Conservation (phyloP, 148 eudicot genomes). For the Chenopodium formosanum region DNA sequence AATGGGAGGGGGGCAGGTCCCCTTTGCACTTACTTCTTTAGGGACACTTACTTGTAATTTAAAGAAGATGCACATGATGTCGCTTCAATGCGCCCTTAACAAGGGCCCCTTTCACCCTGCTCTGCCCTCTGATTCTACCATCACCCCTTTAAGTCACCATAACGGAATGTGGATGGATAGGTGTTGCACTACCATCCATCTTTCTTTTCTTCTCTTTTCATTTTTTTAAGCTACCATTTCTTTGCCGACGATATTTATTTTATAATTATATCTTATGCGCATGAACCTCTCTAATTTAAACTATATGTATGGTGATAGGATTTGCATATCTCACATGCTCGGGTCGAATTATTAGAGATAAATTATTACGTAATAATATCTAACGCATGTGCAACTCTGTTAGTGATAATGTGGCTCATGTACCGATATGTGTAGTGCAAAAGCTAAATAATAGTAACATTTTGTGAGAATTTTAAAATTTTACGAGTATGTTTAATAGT, state of each 20-base stretch:
- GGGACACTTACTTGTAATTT: constrained; percentile 32
- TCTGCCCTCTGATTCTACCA: constrained; percentile 1
- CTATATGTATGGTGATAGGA: too few species aligned
- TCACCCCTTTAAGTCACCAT: constrained; percentile 29
- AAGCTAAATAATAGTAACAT: too few species aligned
- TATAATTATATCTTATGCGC: background rate
- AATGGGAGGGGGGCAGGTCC: constrained; percentile 15
- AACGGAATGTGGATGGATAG: constrained; percentile 23
- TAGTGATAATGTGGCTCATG: too few species aligned
- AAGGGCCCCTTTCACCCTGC: constrained; percentile 19
- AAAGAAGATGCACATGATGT: constrained; percentile 39
- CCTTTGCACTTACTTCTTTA: constrained; percentile 19
- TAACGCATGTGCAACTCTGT: too few species aligned
- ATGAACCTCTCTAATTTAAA: background rate
- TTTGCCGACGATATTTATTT: background rate
- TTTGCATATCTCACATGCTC: too few species aligned
- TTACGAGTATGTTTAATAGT: too few species aligned
- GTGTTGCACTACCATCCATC: background rate
- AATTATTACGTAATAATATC: too few species aligned
- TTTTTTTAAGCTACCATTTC: background rate
- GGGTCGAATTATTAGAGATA: too few species aligned
- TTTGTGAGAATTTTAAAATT: too few species aligned
- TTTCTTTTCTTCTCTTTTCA: background rate
- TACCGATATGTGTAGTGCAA: too few species aligned
- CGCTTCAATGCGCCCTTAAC: constrained; percentile 32